Base-by-base conservation (phyloP, 345 rosid genomes). In the Citrus australasica region DNA sequence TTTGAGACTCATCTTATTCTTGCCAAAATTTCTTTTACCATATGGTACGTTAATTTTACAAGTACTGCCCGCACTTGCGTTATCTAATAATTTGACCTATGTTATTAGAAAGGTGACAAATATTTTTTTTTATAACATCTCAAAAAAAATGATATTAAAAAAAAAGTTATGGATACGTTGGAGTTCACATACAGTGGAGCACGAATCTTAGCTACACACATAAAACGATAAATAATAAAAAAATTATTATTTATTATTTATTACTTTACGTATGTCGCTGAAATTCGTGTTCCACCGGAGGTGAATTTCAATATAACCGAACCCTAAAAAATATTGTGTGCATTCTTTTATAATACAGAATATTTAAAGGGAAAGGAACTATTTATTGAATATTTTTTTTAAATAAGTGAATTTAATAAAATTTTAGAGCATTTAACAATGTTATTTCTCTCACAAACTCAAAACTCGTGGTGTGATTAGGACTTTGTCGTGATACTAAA, bases 121-220 rank as follows among this genome's bases (percentile, higher is more conserved):
- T 22, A 2, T 58, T 2, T 58, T 7, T 7, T 21, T 58, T 22
- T 8, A 21, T 6, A 7, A 40, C 48, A 40, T 40, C 4, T 11
- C 0, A 40, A 40, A 40, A 3, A 40, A 2, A 2, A 9, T 9
- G 1, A 40, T 40, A 9, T 9, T 40, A 9, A 40, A 40, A 40
- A 32, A 32, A 4, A 0, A 0, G 5, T 0, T 32, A 32, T 32
- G 5, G 33, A 32, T 32, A 4, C 0, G 5, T 32, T 32, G 0
- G 4, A 32, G 4, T 32, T 32, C 4, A 32, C 33, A 0, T 32
- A 32, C 4, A 0, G 0, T 32, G 0, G 0, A 32, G 0, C 5
- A 32, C 5, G 5, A 32, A 32, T 32, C 0, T 32, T 32, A 32
- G 0, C 0, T 0, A 32, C 0, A 32, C 0, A 32, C 0, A 0